A percentile compares a stretch with the other conserved stretches of the same genome.
Evolutionary conservation across 345 rosid genomes (phyloP).

Genomic region (Excoecaria cochinchinensis): DNA sequence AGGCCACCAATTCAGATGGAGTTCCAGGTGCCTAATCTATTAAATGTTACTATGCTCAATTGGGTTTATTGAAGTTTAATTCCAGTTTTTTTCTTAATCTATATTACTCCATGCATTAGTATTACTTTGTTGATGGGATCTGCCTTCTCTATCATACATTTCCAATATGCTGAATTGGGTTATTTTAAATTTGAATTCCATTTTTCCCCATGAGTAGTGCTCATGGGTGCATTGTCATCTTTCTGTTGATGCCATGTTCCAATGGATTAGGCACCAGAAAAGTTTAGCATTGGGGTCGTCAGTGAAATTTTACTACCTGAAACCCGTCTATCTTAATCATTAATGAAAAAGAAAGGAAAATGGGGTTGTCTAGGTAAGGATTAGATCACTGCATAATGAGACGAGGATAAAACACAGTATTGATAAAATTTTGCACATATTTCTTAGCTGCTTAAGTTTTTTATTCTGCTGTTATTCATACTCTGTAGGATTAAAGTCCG

Average conservation of each 20-base stretch:
- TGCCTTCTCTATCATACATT: constrained; percentile 3
- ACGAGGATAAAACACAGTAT: too few relatives aligned
- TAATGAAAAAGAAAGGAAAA: not conserved
- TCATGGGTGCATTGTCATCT: not conserved
- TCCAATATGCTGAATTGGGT: constrained; percentile 4
- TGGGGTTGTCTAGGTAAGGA: not conserved
- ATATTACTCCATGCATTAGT: not conserved
- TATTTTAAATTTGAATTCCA: not conserved
- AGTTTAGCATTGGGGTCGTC: not conserved
- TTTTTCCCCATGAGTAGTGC: not conserved
- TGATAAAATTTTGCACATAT: not conserved
- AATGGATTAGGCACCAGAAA: not conserved
- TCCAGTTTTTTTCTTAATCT: not conserved
- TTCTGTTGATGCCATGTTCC: not conserved
- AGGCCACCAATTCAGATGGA: constrained; percentile 99
- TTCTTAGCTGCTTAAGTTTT: not conserved
- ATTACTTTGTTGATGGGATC: not conserved
- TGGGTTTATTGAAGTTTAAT: not conserved
- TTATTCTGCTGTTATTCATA: not conserved
- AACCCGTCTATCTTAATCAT: not conserved
- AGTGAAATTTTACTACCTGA: not conserved
- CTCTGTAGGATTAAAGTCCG: not conserved
- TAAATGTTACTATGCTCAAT: constrained; percentile 5
- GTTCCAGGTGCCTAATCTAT: constrained; percentile 65
- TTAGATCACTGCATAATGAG: not conserved